phyloP scores from a whole-genome alignment of 129 eudicot genomes.

The Helianthus tuberosus region DNA sequence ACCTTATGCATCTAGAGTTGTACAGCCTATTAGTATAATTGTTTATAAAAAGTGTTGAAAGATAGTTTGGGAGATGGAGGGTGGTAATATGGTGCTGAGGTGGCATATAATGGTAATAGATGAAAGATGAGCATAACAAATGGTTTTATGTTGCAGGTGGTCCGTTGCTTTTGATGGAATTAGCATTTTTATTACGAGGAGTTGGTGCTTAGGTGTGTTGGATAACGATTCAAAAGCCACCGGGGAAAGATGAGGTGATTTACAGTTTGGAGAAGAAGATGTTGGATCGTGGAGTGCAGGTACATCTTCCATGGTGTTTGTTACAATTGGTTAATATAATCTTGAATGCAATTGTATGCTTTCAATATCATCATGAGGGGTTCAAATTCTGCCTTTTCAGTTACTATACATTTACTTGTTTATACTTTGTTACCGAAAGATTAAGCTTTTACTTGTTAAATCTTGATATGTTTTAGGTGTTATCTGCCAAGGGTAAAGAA shows the following conservation, averaged over 20 bases:
- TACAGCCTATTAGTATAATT: no score
- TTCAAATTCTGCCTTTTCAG: no score
- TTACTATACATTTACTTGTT: background rate
- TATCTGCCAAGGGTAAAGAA: slow-evolving; percentile 68
- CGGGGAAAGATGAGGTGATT: slow-evolving; percentile 55
- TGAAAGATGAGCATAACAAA: no score
- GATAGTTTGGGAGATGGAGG: no score
- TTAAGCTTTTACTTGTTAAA: background rate
- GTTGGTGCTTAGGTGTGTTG: slow-evolving; percentile 74
- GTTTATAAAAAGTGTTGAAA: no score
- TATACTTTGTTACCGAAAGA: no score
- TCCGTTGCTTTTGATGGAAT: slow-evolving; percentile 81
- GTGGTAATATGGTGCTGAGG: no score
- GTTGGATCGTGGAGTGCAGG: slow-evolving; percentile 83
- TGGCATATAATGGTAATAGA: no score
- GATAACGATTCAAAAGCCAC: slow-evolving; percentile 73
- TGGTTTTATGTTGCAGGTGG: slow-evolving; percentile 49
- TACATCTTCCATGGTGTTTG: slow-evolving; percentile 14
- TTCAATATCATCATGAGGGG: no score
- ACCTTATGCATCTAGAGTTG: no score
- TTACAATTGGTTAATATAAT: no score
- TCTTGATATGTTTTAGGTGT: slow-evolving; percentile 39
- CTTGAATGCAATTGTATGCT: no score
- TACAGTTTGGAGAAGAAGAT: slow-evolving; percentile 71
- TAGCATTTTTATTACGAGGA: slow-evolving; percentile 71